phyloP scores from a whole-genome alignment of 2,329 filamentous ascomycete genomes.

The Fusarium marasasianum region DNA sequence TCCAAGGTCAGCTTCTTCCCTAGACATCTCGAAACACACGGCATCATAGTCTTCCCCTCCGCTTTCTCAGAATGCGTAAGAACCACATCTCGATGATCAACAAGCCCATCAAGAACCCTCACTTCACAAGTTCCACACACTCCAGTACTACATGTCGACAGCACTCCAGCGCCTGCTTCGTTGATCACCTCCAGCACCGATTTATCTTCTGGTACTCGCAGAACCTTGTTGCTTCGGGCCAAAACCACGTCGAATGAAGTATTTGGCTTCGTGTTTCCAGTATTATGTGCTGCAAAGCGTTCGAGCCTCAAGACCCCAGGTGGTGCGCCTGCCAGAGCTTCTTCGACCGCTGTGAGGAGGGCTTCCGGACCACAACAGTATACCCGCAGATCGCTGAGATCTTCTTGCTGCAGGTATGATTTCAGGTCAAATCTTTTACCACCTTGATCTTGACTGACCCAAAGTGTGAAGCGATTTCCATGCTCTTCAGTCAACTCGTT shows the following conservation, averaged over 20 bases:
- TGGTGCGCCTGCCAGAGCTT: background rate
- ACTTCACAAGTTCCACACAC: background rate
- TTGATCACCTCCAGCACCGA: background rate
- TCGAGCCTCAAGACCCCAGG: background rate
- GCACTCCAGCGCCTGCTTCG: background rate
- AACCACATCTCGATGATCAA: background rate
- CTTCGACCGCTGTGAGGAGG: background rate
- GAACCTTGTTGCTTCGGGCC: background rate
- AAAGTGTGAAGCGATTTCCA: background rate
- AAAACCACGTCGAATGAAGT: background rate
- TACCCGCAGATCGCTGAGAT: background rate
- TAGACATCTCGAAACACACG: background rate
- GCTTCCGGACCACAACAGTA: background rate
- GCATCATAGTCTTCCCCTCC: background rate
- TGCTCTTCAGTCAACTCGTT: background rate
- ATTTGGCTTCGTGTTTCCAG: background rate
- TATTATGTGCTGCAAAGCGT: background rate
- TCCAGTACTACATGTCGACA: background rate
- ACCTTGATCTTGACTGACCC: background rate
- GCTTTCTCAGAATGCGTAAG: background rate
- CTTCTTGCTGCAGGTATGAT: background rate
- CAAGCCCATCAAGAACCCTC: background rate
- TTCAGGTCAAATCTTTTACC: background rate
- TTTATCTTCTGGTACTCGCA: background rate
- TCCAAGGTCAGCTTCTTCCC: background rate